Evolutionary conservation across 1,139 yeast genomes (phyloP).

Genomic region (Pichia terricola): DNA sequence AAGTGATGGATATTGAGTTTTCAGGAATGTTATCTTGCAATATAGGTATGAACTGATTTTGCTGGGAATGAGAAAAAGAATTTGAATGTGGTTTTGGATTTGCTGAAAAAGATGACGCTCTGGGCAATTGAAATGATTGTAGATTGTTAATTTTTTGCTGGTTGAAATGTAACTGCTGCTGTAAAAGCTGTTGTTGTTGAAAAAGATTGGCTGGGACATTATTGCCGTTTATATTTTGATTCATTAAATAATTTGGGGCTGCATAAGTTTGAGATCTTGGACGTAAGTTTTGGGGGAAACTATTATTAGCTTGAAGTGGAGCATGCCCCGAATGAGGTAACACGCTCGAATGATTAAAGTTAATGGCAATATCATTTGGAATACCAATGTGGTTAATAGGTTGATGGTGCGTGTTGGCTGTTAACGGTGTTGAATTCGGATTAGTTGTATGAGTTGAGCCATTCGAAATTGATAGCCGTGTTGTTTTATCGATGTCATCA

Average conservation of each 20-base stretch:
- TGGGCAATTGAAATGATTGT: constrained; percentile 4
- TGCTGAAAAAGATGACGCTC: constrained; percentile 15
- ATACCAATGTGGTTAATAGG: too few relatives aligned
- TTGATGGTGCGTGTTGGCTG: too few relatives aligned
- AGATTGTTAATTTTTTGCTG: constrained; percentile 6
- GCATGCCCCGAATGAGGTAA: too few relatives aligned
- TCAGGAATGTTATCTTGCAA: constrained; percentile 51
- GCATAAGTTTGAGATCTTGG: constrained; percentile 35
- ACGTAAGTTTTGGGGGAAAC: constrained; percentile 21
- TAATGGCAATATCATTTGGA: too few relatives aligned
- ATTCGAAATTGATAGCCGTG: too few relatives aligned
- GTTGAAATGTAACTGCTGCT: constrained; percentile 10
- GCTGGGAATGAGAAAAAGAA: too few relatives aligned
- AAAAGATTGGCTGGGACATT: not conserved
- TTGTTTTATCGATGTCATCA: too few relatives aligned
- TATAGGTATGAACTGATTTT: constrained; percentile 17
- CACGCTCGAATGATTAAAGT: too few relatives aligned
- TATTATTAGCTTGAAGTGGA: too few relatives aligned
- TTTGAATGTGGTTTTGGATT: not conserved
- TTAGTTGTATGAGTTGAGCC: too few relatives aligned
- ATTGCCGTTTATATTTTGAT: not conserved
- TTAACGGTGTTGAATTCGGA: too few relatives aligned
- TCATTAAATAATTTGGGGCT: constrained; percentile 3
- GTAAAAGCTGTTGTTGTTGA: not conserved
- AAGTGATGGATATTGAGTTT: constrained; percentile 38